A percentile compares a stretch with the other conserved stretches of the same genome.
Evolutionary conservation across 2,329 filamentous ascomycete species (phyloP).

Genomic region (Aspergillus cejpii): DNA sequence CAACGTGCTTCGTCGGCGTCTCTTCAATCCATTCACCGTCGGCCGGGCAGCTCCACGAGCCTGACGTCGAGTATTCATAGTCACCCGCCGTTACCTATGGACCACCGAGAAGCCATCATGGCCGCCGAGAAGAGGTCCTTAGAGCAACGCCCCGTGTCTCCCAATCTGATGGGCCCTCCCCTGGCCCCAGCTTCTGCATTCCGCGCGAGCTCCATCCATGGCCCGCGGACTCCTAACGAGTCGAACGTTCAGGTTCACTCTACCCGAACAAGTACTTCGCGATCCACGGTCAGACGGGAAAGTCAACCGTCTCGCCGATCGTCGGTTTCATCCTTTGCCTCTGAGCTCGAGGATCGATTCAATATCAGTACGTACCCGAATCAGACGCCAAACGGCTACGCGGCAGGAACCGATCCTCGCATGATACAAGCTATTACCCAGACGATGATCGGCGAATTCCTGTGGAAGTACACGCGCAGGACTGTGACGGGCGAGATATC

Average conservation of each 20-base stretch:
- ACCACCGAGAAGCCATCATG: slow-evolving; percentile 79
- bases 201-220: slow-evolving; percentile 43
- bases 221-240: slow-evolving; percentile 58
- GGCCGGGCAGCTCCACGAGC: slow-evolving; percentile 70
- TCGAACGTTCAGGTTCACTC: slow-evolving; percentile 41
- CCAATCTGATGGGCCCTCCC: slow-evolving; percentile 72
- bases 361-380: slow-evolving; percentile 58
- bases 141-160: slow-evolving; percentile 39
- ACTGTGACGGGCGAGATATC: slow-evolving; percentile 84
- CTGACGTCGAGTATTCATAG: slow-evolving; percentile 46
- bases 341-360: slow-evolving; percentile 87
- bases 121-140: slow-evolving; percentile 60
- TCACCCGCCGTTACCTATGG: slow-evolving; percentile 68
- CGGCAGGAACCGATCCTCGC: slow-evolving; percentile 74
- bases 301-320: slow-evolving; percentile 59
- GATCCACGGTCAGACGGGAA: slow-evolving; percentile 46
- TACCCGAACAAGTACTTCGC: slow-evolving; percentile 50
- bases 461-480: slow-evolving; percentile 99
- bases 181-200: slow-evolving; percentile 70
- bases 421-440: slow-evolving; percentile 99
- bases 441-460: slow-evolving; percentile 97
- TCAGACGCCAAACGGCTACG: slow-evolving; percentile 52
- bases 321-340: slow-evolving; percentile 91
- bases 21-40: slow-evolving; percentile 37
- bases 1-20: slow-evolving; percentile 29